Percentiles rank a stretch among this genome's conserved stretches.
Evolutionary conservation across 2,329 filamentous ascomycete genomes (phyloP).

Genomic region (Sphaerulina populicola): DNA sequence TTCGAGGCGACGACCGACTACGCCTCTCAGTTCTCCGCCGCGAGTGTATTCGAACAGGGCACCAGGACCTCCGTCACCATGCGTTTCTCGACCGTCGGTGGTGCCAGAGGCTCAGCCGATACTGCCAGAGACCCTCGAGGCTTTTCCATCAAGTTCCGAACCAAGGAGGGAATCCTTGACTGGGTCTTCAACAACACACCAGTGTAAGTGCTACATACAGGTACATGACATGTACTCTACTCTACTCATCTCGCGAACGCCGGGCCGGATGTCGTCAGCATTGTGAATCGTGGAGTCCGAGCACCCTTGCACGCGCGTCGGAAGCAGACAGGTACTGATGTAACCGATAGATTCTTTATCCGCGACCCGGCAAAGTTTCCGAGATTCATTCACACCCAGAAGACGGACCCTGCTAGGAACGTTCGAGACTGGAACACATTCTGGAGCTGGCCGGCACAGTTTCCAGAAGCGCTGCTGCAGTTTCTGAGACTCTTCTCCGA

Average conservation of each 20-base stretch:
- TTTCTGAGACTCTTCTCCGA: conserved; percentile 47
- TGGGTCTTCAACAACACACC: conserved; percentile 20
- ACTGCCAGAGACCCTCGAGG: conserved; percentile 42
- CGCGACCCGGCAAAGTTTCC: conserved; percentile 40
- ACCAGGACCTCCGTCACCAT: conserved; percentile 60
- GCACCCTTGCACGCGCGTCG: too few species aligned
- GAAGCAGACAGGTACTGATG: too few species aligned
- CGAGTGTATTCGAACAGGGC: conserved; percentile 58
- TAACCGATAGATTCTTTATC: conserved; percentile 35
- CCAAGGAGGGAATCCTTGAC: conserved; percentile 35
- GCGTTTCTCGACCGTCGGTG: conserved; percentile 71
- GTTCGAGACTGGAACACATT: conserved; percentile 34
- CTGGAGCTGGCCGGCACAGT: conserved; percentile 39
- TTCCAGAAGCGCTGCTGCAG: conserved; percentile 44
- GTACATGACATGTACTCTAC: too few species aligned
- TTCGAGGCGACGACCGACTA: conserved; percentile 48
- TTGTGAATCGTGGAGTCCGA: too few species aligned
- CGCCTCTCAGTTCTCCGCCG: conserved; percentile 33
- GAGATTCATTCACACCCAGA: conserved; percentile 35
- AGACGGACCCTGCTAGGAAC: conserved; percentile 33
- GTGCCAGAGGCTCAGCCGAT: conserved; percentile 65
- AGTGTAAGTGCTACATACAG: too few species aligned
- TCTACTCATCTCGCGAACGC: neutral
- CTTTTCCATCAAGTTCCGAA: conserved; percentile 46
- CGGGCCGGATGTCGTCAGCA: neutral